These are phyloP conservation scores for Logfia minima DNA, from an alignment of 129 eudicot species.

Conservation along the genomic window DNA sequence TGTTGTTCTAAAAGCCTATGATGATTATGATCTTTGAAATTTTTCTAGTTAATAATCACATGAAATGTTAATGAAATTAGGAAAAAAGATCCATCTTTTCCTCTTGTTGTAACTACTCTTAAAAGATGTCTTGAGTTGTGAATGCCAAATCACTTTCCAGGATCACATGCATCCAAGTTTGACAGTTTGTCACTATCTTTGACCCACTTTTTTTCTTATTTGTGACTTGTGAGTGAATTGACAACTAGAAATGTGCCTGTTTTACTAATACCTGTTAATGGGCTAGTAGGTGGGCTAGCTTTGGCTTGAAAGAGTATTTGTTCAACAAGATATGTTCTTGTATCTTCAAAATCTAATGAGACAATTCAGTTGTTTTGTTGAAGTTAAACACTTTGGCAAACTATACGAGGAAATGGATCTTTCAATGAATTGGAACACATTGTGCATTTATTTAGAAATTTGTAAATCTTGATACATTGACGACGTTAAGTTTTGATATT, in stretches of 20 bases:
- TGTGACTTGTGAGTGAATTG: neutral
- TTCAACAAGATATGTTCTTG: neutral
- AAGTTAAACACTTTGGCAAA: neutral
- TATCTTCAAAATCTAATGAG: neutral
- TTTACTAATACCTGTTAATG: neutral
- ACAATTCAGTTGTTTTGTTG: neutral
- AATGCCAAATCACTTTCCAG: neutral
- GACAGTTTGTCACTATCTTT: neutral
- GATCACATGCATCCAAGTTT: constrained; percentile 19
- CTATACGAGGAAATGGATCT: neutral
- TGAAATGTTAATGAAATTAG: neutral
- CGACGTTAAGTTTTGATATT: too few species aligned
- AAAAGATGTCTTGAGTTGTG: neutral
- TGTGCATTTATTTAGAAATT: too few species aligned
- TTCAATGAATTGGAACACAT: too few species aligned
- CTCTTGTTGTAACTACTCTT: neutral
- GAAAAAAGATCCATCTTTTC: neutral
- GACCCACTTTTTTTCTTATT: neutral
- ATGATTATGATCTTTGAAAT: neutral
- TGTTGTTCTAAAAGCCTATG: neutral
- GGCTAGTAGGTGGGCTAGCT: neutral
- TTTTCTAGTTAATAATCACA: neutral
- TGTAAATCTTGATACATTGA: too few species aligned
- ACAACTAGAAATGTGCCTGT: neutral
- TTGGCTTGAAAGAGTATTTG: too few species aligned